Base-by-base conservation (phyloP, 768 basidiomycete genomes). In the Leccinellum luteum region DNA sequence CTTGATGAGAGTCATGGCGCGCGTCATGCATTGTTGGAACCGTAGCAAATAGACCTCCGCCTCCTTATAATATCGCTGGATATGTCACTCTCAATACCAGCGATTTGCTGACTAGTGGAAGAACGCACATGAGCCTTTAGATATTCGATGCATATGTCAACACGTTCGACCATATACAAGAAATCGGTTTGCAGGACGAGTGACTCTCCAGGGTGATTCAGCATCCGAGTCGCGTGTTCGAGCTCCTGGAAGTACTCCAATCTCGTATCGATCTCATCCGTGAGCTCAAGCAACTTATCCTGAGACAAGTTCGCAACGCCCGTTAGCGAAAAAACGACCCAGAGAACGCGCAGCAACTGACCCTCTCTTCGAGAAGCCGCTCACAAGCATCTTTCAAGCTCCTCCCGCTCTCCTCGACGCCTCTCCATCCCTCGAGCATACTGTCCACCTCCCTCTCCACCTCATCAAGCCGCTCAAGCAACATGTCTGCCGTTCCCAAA, bases 1-100 rank as follows among this genome's bases (percentile, higher is more conserved):
- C 73, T 92, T 96, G 76, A 98, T 92, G 45, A 99, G 81, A 0
- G 95, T 98, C 96, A 98, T 98, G 10, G 93, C 90, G 27, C 97
- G 85, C 0, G 94, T 97, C 84, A 98, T 89, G 70, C 97, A 99
- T 73, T 99, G 97, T 67, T 97, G 96, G 74, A 95, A 98, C 23
- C 97, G 86, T 30, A 99, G 81, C n/a, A 97, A 78, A 71, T 97
- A 98, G 19, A 99, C 78, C 65, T 98, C 94, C 8, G 94, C 87
- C 76, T 98, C 97, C 62, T 83, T 83, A 75, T 87, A 99, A 70
- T 94, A 87, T 61, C 92, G 84, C 94, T 98, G 65, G 17, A 52
- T 27, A 51, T 13, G 25, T 5, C 21, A 9, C 15, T 19, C 8
- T 70, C 45, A 61, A 56, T 53, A 52, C 19, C 2, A 41, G 28